A percentile compares a stretch with the other conserved stretches of the same genome.
Conservation (phyloP, 805 yeast genomes). For the Metschnikowia orientalis region DNA sequence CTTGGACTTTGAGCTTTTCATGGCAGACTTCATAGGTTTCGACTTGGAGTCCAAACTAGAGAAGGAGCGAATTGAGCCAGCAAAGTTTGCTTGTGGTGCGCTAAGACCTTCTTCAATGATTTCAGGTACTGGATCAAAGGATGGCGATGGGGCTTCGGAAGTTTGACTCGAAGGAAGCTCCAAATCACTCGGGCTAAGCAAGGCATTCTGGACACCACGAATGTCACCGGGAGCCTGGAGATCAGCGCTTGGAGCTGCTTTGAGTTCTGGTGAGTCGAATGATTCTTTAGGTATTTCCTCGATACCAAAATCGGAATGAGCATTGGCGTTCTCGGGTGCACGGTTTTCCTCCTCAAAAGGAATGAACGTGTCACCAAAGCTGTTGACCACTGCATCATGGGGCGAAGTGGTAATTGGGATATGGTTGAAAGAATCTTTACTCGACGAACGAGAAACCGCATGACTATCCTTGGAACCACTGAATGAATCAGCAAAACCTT, state of each 20-base stretch:
- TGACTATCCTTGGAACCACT: neutral
- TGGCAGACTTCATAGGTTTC: constrained; percentile 42
- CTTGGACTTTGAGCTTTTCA: constrained; percentile 37
- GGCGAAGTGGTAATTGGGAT: constrained; percentile 6
- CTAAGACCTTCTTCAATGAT: constrained; percentile 20
- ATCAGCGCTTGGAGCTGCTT: constrained; percentile 11
- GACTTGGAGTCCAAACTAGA: constrained; percentile 26
- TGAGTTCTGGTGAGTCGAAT: constrained; percentile 23
- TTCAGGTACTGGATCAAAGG: constrained; percentile 29
- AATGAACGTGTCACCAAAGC: constrained; percentile 9
- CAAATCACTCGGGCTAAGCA: constrained; percentile 1
- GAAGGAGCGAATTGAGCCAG: constrained; percentile 30
- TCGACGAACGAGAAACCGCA: constrained; percentile 3
- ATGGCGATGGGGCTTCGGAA: constrained; percentile 11
- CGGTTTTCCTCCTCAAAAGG: constrained; percentile 6
- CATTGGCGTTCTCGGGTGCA: constrained; percentile 15
- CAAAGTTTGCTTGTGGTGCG: constrained; percentile 16
- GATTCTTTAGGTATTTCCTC: constrained; percentile 22
- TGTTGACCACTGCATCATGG: constrained; percentile 8
- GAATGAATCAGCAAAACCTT: neutral
- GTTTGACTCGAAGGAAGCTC: too few species aligned
- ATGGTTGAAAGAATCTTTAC: constrained; percentile 4
- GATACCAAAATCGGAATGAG: constrained; percentile 18
- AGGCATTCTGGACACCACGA: neutral
- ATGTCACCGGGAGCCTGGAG: neutral